These are phyloP conservation scores for Russula vinacea DNA, from an alignment of 768 basidiomycete genomes.

Conservation along the genomic window DNA sequence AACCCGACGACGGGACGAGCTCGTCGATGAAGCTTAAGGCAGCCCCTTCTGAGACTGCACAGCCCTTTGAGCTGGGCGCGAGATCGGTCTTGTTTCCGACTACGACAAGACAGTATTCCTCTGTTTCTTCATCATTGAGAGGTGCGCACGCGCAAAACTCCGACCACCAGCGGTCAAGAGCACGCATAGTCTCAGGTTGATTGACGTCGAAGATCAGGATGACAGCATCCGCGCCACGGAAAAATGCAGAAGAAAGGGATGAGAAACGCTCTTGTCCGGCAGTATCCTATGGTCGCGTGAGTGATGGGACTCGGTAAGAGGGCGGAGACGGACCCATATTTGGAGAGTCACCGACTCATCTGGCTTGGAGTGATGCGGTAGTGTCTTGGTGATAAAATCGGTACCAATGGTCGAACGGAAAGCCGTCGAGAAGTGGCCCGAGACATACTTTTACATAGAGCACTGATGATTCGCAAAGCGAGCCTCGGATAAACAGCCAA, in stretches of 20 bases:
- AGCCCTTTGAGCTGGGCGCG: slow-evolving; percentile 22
- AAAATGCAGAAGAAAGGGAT: slow-evolving; percentile 76
- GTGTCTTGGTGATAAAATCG: slow-evolving; percentile 79
- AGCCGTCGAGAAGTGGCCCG: slow-evolving; percentile 67
- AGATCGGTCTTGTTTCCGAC: slow-evolving; percentile 76
- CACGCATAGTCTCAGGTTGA: slow-evolving; percentile 53
- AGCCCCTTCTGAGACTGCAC: slow-evolving; percentile 41
- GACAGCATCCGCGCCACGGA: slow-evolving; percentile 79
- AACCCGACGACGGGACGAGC: slow-evolving; percentile 41
- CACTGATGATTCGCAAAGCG: not conserved
- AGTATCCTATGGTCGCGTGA: slow-evolving; percentile 54
- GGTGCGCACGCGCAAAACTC: slow-evolving; percentile 71
- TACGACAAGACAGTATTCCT: slow-evolving; percentile 67
- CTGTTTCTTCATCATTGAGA: slow-evolving; percentile 57
- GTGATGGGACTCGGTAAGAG: too few species aligned
- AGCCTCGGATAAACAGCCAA: not conserved
- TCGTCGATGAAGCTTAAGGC: slow-evolving; percentile 55
- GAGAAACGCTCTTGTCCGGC: slow-evolving; percentile 90
- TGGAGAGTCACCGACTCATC: slow-evolving; percentile 63
- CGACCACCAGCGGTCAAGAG: slow-evolving; percentile 71
- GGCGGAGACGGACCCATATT: slow-evolving; percentile 58
- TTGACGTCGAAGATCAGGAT: slow-evolving; percentile 81
- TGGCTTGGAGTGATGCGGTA: slow-evolving; percentile 56
- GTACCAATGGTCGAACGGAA: slow-evolving; percentile 86
- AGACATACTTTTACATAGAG: slow-evolving; percentile 55